Percentiles rank a stretch among this genome's conserved stretches.
Evolutionary conservation across 805 yeast genomes (phyloP).

Genomic region (Yamadazyma laniorum): DNA sequence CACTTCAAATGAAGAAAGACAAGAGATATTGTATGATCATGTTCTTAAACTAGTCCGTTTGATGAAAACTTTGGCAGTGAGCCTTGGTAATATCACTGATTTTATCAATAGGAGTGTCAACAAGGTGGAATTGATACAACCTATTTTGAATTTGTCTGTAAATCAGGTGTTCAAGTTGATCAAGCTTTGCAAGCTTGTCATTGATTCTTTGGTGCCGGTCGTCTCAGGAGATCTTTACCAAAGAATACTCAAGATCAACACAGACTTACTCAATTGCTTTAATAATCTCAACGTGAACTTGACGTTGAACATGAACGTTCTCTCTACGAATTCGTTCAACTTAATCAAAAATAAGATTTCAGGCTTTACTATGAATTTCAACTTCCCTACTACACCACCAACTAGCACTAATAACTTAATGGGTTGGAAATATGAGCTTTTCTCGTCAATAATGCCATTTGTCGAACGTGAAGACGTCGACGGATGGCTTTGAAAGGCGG

Average conservation of each 20-base stretch:
- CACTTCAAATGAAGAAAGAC: slow-evolving; percentile 17
- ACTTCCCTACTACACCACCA: slow-evolving; percentile 1
- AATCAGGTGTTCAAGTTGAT: slow-evolving; percentile 35
- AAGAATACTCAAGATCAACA: slow-evolving; percentile 34
- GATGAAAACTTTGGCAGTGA: slow-evolving; percentile 31
- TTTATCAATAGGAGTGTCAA: slow-evolving; percentile 19
- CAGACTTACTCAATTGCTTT: slow-evolving; percentile 34
- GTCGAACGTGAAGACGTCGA: slow-evolving; percentile 30
- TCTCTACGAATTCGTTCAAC: slow-evolving; percentile 21
- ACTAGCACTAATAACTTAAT: not conserved
- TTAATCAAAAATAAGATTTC: slow-evolving; percentile 25
- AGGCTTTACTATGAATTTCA: slow-evolving; percentile 27
- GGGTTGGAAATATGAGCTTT: slow-evolving; percentile 22
- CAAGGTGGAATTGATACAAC: slow-evolving; percentile 16
- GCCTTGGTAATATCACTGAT: slow-evolving; percentile 30
- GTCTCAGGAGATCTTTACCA: slow-evolving; percentile 25
- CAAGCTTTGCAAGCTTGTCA: slow-evolving; percentile 33
- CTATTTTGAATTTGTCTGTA: slow-evolving; percentile 32
- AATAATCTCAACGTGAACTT: slow-evolving; percentile 22
- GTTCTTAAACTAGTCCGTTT: slow-evolving; percentile 40
- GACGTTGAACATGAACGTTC: slow-evolving; percentile 9
- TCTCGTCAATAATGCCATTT: slow-evolving; percentile 23
- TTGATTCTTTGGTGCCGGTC: slow-evolving; percentile 22
- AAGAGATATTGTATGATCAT: slow-evolving; percentile 30
- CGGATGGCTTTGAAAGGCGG: slow-evolving; percentile 36